phyloP scores from a whole-genome alignment of 441 rosid species.

The Flueggea neowawraea region DNA sequence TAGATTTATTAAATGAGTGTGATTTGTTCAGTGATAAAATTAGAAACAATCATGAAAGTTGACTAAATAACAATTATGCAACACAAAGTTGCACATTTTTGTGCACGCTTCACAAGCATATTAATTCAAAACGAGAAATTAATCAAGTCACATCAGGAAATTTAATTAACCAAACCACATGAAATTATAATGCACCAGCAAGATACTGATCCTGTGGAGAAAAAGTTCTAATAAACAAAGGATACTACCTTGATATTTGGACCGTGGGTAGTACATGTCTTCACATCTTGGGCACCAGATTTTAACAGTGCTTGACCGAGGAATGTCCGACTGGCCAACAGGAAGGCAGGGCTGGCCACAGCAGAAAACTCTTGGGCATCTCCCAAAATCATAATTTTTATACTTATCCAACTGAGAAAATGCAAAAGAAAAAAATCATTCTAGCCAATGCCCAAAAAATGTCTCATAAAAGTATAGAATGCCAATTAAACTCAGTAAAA shows the following conservation, averaged over 20 bases:
- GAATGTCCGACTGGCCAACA: slow-evolving; percentile 95
- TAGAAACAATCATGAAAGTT: no score
- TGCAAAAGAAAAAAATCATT: slow-evolving; percentile 7
- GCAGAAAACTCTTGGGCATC: slow-evolving; percentile 98
- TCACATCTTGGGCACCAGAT: slow-evolving; percentile 94
- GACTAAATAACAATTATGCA: no score
- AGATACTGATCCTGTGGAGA: not conserved
- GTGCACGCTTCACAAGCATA: no score
- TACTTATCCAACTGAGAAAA: slow-evolving; percentile 75
- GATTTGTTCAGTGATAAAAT: no score
- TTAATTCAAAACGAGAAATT: no score
- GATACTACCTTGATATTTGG: slow-evolving; percentile 99
- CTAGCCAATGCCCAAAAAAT: slow-evolving; percentile 3
- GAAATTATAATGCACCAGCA: no score
- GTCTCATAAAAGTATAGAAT: slow-evolving; percentile 3
- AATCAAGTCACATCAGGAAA: no score
- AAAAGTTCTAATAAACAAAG: slow-evolving; percentile 26
- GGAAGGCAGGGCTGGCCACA: slow-evolving; percentile 99
- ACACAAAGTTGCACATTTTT: no score
- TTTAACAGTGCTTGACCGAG: slow-evolving; percentile 93
- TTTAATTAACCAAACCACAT: no score
- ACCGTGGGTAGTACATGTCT: slow-evolving; percentile 89
- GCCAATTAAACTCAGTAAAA: not conserved
- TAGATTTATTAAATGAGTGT: no score
- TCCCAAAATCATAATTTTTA: slow-evolving; percentile 91